A percentile compares a stretch with the other conserved stretches of the same genome.
These are phyloP conservation scores for Botryotinia convoluta DNA, from an alignment of 2,329 filamentous ascomycete genomes.

Conservation along the genomic window DNA sequence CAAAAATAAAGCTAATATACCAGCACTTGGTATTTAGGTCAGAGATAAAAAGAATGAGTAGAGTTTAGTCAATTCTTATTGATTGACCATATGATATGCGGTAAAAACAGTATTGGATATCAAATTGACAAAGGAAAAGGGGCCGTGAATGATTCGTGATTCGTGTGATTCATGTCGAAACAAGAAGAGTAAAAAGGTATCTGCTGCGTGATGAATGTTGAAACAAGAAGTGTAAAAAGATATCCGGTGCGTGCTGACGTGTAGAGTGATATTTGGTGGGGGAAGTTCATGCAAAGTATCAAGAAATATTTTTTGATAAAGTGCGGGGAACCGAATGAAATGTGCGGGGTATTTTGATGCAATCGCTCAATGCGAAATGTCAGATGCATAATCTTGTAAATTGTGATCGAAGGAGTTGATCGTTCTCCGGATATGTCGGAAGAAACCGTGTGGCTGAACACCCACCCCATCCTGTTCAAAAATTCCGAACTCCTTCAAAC, in stretches of 20 bases:
- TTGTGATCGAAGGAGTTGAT: background rate
- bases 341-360: background rate
- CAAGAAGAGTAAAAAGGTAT: background rate
- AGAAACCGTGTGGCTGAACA: background rate
- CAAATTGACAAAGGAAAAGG: conserved; percentile 8
- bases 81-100: background rate
- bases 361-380: background rate
- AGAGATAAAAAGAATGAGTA: background rate
- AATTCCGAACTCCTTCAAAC: background rate
- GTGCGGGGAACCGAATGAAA: background rate
- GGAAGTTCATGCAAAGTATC: background rate
- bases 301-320: background rate
- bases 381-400: background rate
- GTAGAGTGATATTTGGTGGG: background rate
- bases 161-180: background rate
- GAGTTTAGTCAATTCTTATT: background rate
- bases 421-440: background rate
- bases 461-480: background rate
- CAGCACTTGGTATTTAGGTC: conserved; percentile 14
- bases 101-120: background rate
- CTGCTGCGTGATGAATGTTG: background rate
- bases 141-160: conserved; percentile 7
- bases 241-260: background rate
- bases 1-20: conserved; percentile 7
- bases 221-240: background rate